Conservation (phyloP, 75 land plant species). For the Azolla pinnata region DNA sequence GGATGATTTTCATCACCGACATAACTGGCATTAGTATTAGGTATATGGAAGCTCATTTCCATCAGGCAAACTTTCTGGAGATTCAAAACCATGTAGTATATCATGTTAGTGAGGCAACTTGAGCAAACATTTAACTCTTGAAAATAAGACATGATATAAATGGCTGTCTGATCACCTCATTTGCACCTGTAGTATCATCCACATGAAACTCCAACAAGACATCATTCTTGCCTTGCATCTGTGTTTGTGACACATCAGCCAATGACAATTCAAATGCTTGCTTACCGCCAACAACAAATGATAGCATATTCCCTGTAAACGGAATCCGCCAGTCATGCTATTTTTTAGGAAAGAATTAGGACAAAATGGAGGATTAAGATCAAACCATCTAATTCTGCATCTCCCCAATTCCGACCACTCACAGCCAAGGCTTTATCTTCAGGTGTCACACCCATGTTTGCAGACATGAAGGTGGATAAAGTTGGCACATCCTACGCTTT, state of each 20-base stretch:
- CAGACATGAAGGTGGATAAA: slow-evolving; percentile 20
- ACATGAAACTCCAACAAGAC: slow-evolving; percentile 39
- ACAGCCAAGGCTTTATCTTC: slow-evolving; percentile 41
- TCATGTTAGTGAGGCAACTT: background rate
- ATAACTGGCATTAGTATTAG: slow-evolving; percentile 29
- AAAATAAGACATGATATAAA: background rate
- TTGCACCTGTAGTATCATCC: slow-evolving; percentile 39
- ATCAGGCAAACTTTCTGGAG: slow-evolving; percentile 40
- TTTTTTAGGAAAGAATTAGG: background rate
- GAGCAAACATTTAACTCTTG: background rate
- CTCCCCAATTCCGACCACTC: slow-evolving; percentile 48
- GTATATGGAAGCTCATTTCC: slow-evolving; percentile 43
- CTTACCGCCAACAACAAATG: slow-evolving; percentile 39
- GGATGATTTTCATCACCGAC: slow-evolving; percentile 37
- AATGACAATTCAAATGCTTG: slow-evolving; percentile 31
- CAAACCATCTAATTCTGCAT: slow-evolving; percentile 28
- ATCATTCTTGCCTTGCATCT: slow-evolving; percentile 39
- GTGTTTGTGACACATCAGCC: slow-evolving; percentile 33
- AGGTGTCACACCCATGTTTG: slow-evolving; percentile 34
- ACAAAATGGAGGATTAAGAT: background rate
- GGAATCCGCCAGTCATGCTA: background rate
- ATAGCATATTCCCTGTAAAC: slow-evolving; percentile 29
- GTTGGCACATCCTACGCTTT: slow-evolving; percentile 45
- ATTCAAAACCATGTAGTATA: background rate
- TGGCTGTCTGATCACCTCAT: too few relatives aligned